A percentile compares a stretch with the other conserved stretches of the same genome.
Conservation (phyloP, 176 grass and related monocot species). For the Cymbopogon citratus region DNA sequence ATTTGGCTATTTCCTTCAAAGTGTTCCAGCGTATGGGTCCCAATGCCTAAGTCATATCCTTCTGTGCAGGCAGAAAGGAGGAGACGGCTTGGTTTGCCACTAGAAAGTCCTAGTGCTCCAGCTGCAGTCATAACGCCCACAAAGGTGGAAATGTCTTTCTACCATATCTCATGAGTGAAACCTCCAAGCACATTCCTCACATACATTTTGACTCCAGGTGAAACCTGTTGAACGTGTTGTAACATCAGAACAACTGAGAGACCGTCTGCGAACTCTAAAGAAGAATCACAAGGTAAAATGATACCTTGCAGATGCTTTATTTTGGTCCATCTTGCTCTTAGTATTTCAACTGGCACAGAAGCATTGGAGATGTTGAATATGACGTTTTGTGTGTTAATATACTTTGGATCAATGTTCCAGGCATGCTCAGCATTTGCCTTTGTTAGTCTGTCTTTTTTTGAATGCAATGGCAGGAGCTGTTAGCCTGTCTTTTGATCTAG, state of each 20-base stretch:
- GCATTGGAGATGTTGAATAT: background rate
- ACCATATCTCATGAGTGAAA: background rate
- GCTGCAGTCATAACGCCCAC: conserved; percentile 7
- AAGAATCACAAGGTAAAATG: conserved; percentile 73
- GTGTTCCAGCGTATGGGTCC: background rate
- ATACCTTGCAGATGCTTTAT: background rate
- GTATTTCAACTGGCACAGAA: background rate
- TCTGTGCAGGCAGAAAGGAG: conserved; percentile 67
- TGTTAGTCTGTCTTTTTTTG: background rate
- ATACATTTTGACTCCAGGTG: conserved; percentile 37
- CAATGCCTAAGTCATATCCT: background rate
- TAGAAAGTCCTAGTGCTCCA: conserved; percentile 38
- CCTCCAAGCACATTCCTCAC: background rate
- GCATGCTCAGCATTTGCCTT: background rate
- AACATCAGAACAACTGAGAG: conserved; percentile 55
- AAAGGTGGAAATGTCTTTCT: conserved; percentile 31
- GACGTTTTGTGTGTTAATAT: background rate
- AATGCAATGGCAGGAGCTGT: too few species aligned
- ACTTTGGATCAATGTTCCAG: background rate
- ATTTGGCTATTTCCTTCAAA: background rate
- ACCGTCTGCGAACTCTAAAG: conserved; percentile 65
- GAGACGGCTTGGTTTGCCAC: conserved; percentile 47
- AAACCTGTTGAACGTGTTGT: conserved; percentile 30
- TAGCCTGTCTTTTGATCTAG: background rate
- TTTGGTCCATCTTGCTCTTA: background rate